Evolutionary conservation across 768 basidiomycete genomes (phyloP).

Genomic region (Tricholoma matsutake): DNA sequence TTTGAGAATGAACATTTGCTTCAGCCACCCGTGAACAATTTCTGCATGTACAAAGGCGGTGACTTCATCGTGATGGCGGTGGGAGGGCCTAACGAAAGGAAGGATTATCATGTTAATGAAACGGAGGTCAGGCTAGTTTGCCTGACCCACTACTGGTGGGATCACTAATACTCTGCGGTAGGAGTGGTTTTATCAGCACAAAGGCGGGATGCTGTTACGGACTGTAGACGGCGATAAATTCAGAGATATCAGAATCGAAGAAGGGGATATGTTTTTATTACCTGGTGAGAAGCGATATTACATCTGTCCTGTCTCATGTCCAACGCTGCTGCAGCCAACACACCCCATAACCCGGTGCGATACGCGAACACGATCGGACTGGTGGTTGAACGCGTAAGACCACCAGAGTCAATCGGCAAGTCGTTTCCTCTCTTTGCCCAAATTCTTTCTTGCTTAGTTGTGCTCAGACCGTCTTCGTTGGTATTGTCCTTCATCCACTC

Average conservation of each 20-base stretch:
- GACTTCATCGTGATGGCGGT: slow-evolving; percentile 97
- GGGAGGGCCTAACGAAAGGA: slow-evolving; percentile 92
- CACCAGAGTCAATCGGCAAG: slow-evolving; percentile 70
- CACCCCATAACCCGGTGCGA: slow-evolving; percentile 93
- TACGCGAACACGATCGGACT: slow-evolving; percentile 89
- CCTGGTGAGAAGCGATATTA: slow-evolving; percentile 55
- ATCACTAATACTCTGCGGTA: slow-evolving; percentile 21
- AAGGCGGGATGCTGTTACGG: slow-evolving; percentile 88
- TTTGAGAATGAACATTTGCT: slow-evolving; percentile 74
- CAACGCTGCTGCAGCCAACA: slow-evolving; percentile 60
- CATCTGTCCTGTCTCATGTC: not conserved
- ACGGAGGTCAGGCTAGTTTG: slow-evolving; percentile 65
- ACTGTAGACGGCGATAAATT: slow-evolving; percentile 80
- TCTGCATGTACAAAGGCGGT: slow-evolving; percentile 73
- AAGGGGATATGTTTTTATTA: slow-evolving; percentile 96
- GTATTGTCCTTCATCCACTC: slow-evolving; percentile 55
- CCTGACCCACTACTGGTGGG: not conserved
- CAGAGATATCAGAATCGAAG: slow-evolving; percentile 83
- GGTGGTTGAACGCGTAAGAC: slow-evolving; percentile 85
- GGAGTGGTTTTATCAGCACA: slow-evolving; percentile 99
- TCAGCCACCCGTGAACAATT: slow-evolving; percentile 92
- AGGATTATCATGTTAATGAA: slow-evolving; percentile 94
- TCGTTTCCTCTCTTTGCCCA: not conserved
- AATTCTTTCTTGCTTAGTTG: not conserved
- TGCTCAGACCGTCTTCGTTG: slow-evolving; percentile 80